Percentiles rank a stretch among this genome's conserved stretches.
Evolutionary conservation across 2,329 filamentous ascomycete genomes (phyloP).

Genomic region (Nothomitra cinnamomea): DNA sequence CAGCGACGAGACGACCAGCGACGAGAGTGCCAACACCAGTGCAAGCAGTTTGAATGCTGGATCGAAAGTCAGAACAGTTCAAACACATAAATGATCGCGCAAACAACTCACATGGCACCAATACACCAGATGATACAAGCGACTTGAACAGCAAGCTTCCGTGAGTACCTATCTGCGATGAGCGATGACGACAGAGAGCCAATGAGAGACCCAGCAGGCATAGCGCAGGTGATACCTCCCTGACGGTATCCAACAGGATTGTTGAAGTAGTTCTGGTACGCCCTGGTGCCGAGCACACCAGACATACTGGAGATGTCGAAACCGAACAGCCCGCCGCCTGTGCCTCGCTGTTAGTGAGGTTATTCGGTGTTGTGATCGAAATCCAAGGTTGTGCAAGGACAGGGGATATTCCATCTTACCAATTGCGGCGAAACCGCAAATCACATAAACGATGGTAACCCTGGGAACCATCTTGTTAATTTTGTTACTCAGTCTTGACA

Average conservation of each 20-base stretch:
- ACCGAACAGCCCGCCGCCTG: conserved; percentile 6
- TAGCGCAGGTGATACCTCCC: conserved; percentile 26
- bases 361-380: no score
- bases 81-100: no score
- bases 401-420: background rate
- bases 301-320: conserved; percentile 7
- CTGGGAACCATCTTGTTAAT: background rate
- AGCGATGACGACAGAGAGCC: conserved; percentile 29
- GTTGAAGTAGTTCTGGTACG: conserved; percentile 4
- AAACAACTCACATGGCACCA: conserved; percentile 22
- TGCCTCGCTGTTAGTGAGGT: background rate
- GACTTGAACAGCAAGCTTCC: conserved; percentile 26
- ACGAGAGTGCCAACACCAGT: conserved; percentile 17
- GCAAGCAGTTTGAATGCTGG: conserved; percentile 13
- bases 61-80: no score
- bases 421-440: conserved; percentile 4
- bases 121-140: conserved; percentile 29
- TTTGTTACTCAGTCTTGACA: background rate
- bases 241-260: background rate
- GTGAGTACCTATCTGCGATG: conserved; percentile 28
- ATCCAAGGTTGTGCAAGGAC: background rate
- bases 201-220: conserved; percentile 31
- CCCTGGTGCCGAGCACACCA: conserved; percentile 5
- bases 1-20: conserved; percentile 19
- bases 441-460: conserved; percentile 3